These are phyloP conservation scores for Colletotrichum phormii DNA, from an alignment of 2,329 filamentous ascomycete genomes.

Conservation along the genomic window DNA sequence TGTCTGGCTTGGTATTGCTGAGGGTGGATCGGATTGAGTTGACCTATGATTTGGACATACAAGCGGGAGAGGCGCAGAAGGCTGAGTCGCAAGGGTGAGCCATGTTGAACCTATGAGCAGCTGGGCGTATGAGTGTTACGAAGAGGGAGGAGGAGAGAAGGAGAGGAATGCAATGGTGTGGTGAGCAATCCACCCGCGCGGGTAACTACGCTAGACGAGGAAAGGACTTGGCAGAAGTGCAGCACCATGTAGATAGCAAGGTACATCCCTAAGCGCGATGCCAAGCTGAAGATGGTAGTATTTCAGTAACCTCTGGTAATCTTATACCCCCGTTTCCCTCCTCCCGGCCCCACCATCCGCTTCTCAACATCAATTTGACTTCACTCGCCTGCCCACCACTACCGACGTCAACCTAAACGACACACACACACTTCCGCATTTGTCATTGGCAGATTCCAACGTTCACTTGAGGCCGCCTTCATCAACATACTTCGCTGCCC, in stretches of 20 bases:
- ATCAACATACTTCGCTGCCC: conserved; percentile 5
- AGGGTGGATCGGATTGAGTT: neutral
- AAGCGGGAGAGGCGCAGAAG: conserved; percentile 16
- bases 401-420: conserved; percentile 4
- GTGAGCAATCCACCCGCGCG: conserved; percentile 27
- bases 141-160: neutral
- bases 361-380: conserved; percentile 15
- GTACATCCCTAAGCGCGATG: neutral
- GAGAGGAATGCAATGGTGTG: conserved; percentile 13
- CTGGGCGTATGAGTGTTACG: neutral
- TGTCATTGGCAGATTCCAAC: conserved; percentile 27
- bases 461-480: neutral
- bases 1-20: neutral
- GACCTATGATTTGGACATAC: neutral
- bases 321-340: neutral
- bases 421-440: neutral
- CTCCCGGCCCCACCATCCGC: conserved; percentile 3
- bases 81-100: neutral
- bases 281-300: neutral
- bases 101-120: neutral
- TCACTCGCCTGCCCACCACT: neutral
- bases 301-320: neutral
- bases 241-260: neutral
- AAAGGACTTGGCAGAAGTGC: neutral
- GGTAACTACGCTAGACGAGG: conserved; percentile 3